A percentile compares a stretch with the other conserved stretches of the same genome.
phyloP scores from a whole-genome alignment of 169 alveolate genomes.

The Cyclospora cayetanensis region DNA sequence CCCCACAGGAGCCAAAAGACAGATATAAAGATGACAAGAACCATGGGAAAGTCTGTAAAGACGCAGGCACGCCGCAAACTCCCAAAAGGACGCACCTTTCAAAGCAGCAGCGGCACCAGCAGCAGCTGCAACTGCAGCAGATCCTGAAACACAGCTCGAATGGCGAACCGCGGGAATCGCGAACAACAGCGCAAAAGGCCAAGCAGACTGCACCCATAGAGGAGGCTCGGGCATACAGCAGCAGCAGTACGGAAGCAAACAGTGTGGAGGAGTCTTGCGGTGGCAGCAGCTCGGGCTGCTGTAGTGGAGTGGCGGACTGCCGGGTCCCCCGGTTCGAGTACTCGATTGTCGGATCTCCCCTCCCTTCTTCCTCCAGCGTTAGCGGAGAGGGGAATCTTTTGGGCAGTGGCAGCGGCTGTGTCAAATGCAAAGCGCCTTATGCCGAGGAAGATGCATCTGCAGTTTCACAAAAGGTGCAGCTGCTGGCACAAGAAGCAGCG shows the following conservation, averaged over 20 bases:
- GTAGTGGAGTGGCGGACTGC: neutral
- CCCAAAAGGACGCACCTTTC: neutral
- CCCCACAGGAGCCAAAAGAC: neutral
- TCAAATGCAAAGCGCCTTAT: no score
- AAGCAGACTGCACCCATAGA: neutral
- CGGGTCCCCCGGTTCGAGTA: no score
- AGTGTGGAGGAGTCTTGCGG: slow-evolving; percentile 12
- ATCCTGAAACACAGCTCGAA: neutral
- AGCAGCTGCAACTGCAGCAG: neutral
- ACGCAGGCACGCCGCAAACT: neutral
- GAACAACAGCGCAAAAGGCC: neutral
- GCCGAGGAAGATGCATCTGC: no score
- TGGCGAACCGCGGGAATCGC: neutral
- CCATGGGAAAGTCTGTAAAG: neutral
- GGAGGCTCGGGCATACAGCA: neutral
- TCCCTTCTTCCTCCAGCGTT: no score
- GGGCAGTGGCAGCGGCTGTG: no score
- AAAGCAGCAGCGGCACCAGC: neutral
- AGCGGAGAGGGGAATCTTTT: no score
- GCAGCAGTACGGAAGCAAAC: slow-evolving; percentile 9
- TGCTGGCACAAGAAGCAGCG: neutral
- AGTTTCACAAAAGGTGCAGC: no score
- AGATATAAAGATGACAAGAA: no score
- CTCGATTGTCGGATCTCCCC: no score
- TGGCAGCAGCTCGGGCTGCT: slow-evolving; percentile 4